Conservation (phyloP, 78 protist species). For the Tieghemostelium lacteum region DNA sequence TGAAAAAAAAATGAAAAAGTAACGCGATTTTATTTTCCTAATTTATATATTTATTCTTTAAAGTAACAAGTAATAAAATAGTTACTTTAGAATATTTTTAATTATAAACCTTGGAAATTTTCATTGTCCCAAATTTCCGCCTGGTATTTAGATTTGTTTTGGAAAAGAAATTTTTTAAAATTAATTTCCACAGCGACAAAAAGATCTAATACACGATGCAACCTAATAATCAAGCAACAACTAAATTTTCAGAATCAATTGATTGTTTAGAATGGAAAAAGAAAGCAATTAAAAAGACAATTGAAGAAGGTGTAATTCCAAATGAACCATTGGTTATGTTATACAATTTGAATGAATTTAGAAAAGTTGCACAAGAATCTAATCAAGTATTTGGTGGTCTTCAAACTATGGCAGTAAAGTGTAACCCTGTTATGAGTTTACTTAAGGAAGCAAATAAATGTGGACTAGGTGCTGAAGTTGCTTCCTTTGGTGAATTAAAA, state of each 20-base stretch:
- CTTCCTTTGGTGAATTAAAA: slow-evolving; percentile 70
- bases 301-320: slow-evolving; percentile 26
- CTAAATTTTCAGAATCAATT: slow-evolving; percentile 18
- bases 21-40: too few relatives aligned
- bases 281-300: slow-evolving; percentile 6
- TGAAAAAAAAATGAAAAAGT: too few relatives aligned
- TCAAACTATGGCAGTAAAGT: slow-evolving; percentile 75
- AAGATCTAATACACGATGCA: too few relatives aligned
- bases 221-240: not conserved
- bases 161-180: too few relatives aligned
- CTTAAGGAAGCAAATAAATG: slow-evolving; percentile 48
- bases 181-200: not conserved
- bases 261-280: slow-evolving; percentile 60
- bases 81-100: not conserved
- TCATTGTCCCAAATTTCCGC: not conserved
- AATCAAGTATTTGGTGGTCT: slow-evolving; percentile 22
- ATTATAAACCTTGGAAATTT: not conserved
- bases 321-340: slow-evolving; percentile 14
- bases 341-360: slow-evolving; percentile 53
- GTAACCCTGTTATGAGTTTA: slow-evolving; percentile 58
- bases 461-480: slow-evolving; percentile 76
- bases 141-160: too few relatives aligned
- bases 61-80: not conserved
- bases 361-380: slow-evolving; percentile 38
- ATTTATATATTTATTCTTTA: too few relatives aligned